These are phyloP conservation scores for Cercospora sojina DNA, from an alignment of 2,329 filamentous ascomycete species.

Conservation along the genomic window DNA sequence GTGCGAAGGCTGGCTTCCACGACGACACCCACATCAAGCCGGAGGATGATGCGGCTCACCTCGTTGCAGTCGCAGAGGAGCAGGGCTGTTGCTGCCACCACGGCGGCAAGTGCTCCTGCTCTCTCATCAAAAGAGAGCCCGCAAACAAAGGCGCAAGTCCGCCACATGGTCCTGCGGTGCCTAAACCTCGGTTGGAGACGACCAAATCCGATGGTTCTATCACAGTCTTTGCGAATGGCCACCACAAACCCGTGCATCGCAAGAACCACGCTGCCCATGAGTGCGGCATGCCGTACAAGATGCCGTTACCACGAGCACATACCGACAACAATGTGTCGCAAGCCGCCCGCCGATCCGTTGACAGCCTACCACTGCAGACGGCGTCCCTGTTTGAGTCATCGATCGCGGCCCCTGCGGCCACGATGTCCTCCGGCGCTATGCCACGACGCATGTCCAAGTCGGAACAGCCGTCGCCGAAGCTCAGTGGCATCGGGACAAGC, in stretches of 20 bases:
- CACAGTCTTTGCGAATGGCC: slow-evolving; percentile 62
- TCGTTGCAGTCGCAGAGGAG: slow-evolving; percentile 40
- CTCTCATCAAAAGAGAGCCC: slow-evolving; percentile 56
- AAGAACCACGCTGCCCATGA: slow-evolving; percentile 65
- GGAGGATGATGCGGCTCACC: slow-evolving; percentile 29
- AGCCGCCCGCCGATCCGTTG: slow-evolving; percentile 52
- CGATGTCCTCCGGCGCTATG: slow-evolving; percentile 13
- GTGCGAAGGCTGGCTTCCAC: slow-evolving; percentile 34
- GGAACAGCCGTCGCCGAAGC: slow-evolving; percentile 35
- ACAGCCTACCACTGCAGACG: slow-evolving; percentile 47
- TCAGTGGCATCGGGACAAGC: slow-evolving; percentile 21
- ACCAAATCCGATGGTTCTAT: slow-evolving; percentile 60
- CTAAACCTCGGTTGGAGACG: slow-evolving; percentile 57
- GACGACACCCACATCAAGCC: slow-evolving; percentile 28
- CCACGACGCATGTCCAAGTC: slow-evolving; percentile 33
- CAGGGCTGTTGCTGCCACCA: slow-evolving; percentile 55
- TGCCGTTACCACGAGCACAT: slow-evolving; percentile 58
- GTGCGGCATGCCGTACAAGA: slow-evolving; percentile 62
- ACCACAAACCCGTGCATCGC: slow-evolving; percentile 64
- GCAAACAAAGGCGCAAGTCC: slow-evolving; percentile 31
- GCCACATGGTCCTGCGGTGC: slow-evolving; percentile 45
- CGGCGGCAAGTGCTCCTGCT: slow-evolving; percentile 61
- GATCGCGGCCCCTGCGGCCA: slow-evolving; percentile 19
- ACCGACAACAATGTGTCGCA: slow-evolving; percentile 47
- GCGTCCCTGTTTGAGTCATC: neutral